phyloP scores from a whole-genome alignment of 2,329 filamentous ascomycete genomes.

The Microsporum canis region DNA sequence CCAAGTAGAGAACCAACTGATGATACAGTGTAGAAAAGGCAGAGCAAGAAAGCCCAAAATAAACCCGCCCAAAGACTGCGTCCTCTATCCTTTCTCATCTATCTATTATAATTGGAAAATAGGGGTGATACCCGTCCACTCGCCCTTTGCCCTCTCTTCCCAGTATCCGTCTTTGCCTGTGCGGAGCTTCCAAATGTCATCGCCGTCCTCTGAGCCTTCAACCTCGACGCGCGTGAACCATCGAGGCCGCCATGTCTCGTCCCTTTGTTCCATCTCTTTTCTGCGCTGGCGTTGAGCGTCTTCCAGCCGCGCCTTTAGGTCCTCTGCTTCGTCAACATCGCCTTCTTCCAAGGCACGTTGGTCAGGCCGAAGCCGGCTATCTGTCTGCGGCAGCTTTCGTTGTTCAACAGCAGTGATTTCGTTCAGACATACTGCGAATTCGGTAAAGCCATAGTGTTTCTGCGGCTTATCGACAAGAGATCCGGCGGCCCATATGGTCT shows the following conservation, averaged over 20 bases:
- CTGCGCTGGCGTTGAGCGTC: slow-evolving; percentile 70
- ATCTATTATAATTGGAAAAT: slow-evolving; percentile 38
- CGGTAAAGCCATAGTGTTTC: slow-evolving; percentile 76
- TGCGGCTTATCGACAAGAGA: slow-evolving; percentile 65
- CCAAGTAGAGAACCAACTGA: not conserved
- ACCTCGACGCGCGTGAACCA: slow-evolving; percentile 68
- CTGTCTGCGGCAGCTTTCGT: slow-evolving; percentile 63
- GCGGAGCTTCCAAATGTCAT: slow-evolving; percentile 35
- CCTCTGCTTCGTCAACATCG: slow-evolving; percentile 71
- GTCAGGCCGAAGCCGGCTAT: slow-evolving; percentile 73
- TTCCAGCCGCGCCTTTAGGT: slow-evolving; percentile 69
- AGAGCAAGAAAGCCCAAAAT: not conserved
- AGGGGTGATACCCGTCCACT: slow-evolving; percentile 50
- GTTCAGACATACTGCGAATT: slow-evolving; percentile 76
- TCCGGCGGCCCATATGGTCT: slow-evolving; percentile 69
- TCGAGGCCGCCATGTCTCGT: slow-evolving; percentile 59
- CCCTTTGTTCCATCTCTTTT: slow-evolving; percentile 61
- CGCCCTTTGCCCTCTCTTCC: slow-evolving; percentile 63
- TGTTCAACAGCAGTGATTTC: slow-evolving; percentile 74
- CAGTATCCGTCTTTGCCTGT: slow-evolving; percentile 82
- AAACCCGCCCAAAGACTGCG: not conserved
- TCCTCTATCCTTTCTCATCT: not conserved
- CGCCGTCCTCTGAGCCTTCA: slow-evolving; percentile 14
- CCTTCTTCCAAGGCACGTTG: slow-evolving; percentile 76
- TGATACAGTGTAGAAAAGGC: not conserved